Conservation (phyloP, 2,329 filamentous ascomycete species). For the Sarocladiaceae sp. region DNA sequence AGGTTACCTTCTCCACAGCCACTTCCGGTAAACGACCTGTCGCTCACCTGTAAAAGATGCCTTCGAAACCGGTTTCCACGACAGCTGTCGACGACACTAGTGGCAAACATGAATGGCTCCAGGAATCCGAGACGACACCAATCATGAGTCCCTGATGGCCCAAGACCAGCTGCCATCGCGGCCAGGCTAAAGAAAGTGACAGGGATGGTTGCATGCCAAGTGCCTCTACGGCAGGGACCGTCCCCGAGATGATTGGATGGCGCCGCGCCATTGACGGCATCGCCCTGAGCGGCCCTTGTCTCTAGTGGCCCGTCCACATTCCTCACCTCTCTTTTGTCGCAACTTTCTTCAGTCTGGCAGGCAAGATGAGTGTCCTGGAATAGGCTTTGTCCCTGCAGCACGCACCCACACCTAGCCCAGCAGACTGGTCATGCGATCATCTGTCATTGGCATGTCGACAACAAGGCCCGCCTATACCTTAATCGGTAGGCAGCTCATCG, state of each 20-base stretch:
- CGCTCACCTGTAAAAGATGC: not conserved
- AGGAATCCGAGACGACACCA: not conserved
- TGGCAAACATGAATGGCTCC: slow-evolving; percentile 6
- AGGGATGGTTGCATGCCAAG: slow-evolving; percentile 6
- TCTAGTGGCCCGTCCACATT: slow-evolving; percentile 2
- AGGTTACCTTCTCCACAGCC: not conserved
- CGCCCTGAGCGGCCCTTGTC: slow-evolving; percentile 4
- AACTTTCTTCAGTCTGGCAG: not conserved
- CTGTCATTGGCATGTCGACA: not conserved
- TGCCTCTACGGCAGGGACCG: slow-evolving; percentile 5
- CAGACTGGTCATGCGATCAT: slow-evolving; percentile 1
- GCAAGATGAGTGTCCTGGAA: not conserved
- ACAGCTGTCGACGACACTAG: not conserved
- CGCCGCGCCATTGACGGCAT: slow-evolving; percentile 9
- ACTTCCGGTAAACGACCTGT: not conserved
- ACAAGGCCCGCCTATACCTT: not conserved
- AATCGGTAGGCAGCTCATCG: slow-evolving; percentile 1
- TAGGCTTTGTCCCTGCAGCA: slow-evolving; percentile 7
- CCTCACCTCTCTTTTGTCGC: not conserved
- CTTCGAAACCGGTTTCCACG: slow-evolving; percentile 8
- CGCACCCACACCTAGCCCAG: not conserved
- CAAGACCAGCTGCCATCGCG: slow-evolving; percentile 2
- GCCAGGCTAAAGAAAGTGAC: not conserved
- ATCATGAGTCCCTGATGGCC: not conserved
- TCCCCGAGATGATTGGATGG: slow-evolving; percentile 5